Conservation (phyloP, 768 basidiomycete genomes). For the Suillus clintonianus region DNA sequence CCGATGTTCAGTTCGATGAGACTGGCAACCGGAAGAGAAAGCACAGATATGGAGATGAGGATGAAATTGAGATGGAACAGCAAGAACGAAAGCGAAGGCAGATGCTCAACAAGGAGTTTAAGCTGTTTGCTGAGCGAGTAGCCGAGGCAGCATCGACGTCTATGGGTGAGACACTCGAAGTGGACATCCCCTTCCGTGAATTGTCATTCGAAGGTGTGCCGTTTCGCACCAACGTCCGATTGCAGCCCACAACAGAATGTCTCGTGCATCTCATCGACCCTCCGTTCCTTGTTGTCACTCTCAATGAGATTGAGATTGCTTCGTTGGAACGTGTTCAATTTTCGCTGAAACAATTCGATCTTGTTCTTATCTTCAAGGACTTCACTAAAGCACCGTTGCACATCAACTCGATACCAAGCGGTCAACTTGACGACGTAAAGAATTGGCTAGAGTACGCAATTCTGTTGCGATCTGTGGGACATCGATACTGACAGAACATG, state of each 20-base stretch:
- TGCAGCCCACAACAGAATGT: slow-evolving; percentile 97
- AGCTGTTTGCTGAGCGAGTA: slow-evolving; percentile 88
- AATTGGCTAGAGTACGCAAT: slow-evolving; percentile 93
- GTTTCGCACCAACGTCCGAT: slow-evolving; percentile 88
- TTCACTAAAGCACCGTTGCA: slow-evolving; percentile 91
- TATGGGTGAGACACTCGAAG: slow-evolving; percentile 87
- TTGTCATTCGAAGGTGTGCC: slow-evolving; percentile 97
- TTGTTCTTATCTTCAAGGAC: slow-evolving; percentile 96
- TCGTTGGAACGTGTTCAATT: slow-evolving; percentile 97
- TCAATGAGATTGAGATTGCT: slow-evolving; percentile 94
- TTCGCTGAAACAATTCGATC: slow-evolving; percentile 93
- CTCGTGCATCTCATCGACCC: slow-evolving; percentile 93
- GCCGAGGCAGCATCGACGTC: slow-evolving; percentile 79
- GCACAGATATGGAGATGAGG: slow-evolving; percentile 96
- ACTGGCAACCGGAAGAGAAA: slow-evolving; percentile 99
- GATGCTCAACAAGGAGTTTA: slow-evolving; percentile 92
- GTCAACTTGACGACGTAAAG: slow-evolving; percentile 94
- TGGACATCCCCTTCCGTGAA: slow-evolving; percentile 97
- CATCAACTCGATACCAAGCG: slow-evolving; percentile 92
- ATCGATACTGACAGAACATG: slow-evolving; percentile 2
- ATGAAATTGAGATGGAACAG: slow-evolving; percentile 98
- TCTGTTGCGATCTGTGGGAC: neutral
- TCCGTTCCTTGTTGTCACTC: slow-evolving; percentile 94
- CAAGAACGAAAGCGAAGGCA: slow-evolving; percentile 90
- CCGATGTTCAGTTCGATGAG: slow-evolving; percentile 97